Evolutionary conservation across 306 rosid species (phyloP).

Genomic region (Leucaena leucocephala): DNA sequence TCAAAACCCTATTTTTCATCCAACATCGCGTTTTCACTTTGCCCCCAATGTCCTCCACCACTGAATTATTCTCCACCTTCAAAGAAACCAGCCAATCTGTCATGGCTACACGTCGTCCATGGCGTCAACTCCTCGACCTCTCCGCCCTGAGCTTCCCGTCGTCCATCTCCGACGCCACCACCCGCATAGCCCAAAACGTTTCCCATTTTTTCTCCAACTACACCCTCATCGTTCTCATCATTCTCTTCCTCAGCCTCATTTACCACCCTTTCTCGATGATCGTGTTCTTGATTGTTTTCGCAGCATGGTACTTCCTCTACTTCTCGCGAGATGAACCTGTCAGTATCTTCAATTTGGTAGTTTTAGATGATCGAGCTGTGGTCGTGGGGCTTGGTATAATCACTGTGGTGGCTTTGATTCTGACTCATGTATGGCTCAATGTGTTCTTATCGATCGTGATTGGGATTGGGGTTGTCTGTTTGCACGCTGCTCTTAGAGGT

Average conservation of each 20-base stretch:
- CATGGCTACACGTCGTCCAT: constrained; percentile 57
- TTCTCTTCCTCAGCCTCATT: constrained; percentile 59
- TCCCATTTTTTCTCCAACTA: constrained; percentile 67
- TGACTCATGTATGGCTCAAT: constrained; percentile 55
- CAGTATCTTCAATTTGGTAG: constrained; percentile 33
- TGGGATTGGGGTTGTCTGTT: constrained; percentile 28
- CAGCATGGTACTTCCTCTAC: constrained; percentile 65
- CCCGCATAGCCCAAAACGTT: constrained; percentile 54
- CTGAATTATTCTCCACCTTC: constrained; percentile 43
- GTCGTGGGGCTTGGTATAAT: constrained; percentile 34
- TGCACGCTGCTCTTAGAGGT: constrained; percentile 58
- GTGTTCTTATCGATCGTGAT: constrained; percentile 38
- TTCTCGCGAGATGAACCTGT: constrained; percentile 58
- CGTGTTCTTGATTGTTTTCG: constrained; percentile 42
- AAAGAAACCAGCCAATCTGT: constrained; percentile 44
- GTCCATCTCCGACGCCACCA: constrained; percentile 48
- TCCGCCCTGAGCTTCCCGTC: constrained; percentile 54
- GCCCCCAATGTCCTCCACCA: constrained; percentile 32
- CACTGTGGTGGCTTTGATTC: constrained; percentile 42
- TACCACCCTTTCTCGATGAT: constrained; percentile 54
- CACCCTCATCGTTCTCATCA: constrained; percentile 38
- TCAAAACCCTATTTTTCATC: neutral
- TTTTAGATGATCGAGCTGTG: constrained; percentile 43
- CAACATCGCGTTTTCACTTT: neutral
- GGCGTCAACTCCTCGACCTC: constrained; percentile 48